These are phyloP conservation scores for Komagataella pastoris DNA, from an alignment of 805 yeast species.

Conservation along the genomic window DNA sequence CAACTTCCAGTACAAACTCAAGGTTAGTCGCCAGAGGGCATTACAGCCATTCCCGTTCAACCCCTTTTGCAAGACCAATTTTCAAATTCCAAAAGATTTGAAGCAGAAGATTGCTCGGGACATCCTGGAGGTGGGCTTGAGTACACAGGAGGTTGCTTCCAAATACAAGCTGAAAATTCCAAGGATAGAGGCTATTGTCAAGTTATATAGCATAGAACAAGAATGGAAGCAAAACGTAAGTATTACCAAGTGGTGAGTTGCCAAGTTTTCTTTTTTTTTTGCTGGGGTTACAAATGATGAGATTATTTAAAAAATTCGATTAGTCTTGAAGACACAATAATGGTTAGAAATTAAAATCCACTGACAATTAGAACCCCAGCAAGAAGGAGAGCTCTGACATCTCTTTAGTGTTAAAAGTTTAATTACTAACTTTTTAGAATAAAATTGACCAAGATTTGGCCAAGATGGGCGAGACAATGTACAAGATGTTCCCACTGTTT, in stretches of 20 bases:
- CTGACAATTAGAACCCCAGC: slow-evolving; percentile 6
- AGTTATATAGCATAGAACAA: slow-evolving; percentile 52
- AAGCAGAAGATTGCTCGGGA: slow-evolving; percentile 49
- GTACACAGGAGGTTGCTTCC: slow-evolving; percentile 65
- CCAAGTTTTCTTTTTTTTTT: not conserved
- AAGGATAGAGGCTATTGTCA: slow-evolving; percentile 79
- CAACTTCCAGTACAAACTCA: slow-evolving; percentile 10
- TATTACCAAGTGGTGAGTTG: slow-evolving; percentile 8
- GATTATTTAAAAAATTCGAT: slow-evolving; percentile 36
- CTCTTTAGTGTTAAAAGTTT: slow-evolving; percentile 8
- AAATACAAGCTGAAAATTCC: slow-evolving; percentile 71
- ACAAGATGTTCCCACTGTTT: slow-evolving; percentile 72
- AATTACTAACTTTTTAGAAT: slow-evolving; percentile 30
- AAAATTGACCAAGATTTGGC: slow-evolving; percentile 40
- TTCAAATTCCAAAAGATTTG: slow-evolving; percentile 41
- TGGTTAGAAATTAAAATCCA: slow-evolving; percentile 32
- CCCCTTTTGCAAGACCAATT: slow-evolving; percentile 52
- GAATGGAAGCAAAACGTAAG: slow-evolving; percentile 50
- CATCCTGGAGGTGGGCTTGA: slow-evolving; percentile 33
- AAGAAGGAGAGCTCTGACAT: not conserved
- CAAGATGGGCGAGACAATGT: slow-evolving; percentile 48
- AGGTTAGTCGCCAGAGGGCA: slow-evolving; percentile 8
- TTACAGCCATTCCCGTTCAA: slow-evolving; percentile 79
- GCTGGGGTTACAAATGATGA: slow-evolving; percentile 23
- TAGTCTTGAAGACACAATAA: slow-evolving; percentile 64